These are phyloP conservation scores for Botryosphaeria dothidea DNA, from an alignment of 2,329 filamentous ascomycete genomes.

Conservation along the genomic window DNA sequence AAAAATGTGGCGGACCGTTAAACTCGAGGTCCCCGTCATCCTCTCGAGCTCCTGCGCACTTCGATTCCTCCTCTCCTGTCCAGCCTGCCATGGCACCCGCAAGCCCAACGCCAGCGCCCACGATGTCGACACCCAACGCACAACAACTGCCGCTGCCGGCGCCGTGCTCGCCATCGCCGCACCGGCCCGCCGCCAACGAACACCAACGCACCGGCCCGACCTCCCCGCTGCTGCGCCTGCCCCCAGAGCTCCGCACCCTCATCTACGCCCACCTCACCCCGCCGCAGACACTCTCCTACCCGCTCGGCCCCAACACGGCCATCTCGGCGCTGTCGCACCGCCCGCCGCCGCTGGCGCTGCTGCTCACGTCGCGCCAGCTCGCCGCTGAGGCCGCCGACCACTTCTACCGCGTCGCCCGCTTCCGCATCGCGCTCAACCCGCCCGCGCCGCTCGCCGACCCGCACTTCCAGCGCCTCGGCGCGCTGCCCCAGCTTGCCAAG, in stretches of 20 bases:
- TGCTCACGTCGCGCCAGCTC: not conserved
- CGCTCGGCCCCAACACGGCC: constrained; percentile 13
- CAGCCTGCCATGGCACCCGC: not conserved
- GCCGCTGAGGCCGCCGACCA: constrained; percentile 4
- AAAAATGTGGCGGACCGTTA: too few species aligned
- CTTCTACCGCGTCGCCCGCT: constrained; percentile 10
- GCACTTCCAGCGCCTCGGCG: constrained; percentile 10
- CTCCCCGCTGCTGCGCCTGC: constrained; percentile 3
- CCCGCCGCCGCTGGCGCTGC: constrained; percentile 2
- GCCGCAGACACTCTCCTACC: not conserved
- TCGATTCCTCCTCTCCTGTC: too few species aligned
- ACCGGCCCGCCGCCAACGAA: not conserved
- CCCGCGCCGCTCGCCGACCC: constrained; percentile 12
- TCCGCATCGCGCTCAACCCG: constrained; percentile 10
- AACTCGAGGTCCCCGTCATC: too few species aligned
- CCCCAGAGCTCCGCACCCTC: not conserved
- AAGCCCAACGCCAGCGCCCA: too few species aligned
- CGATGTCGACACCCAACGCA: not conserved
- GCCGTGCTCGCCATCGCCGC: not conserved
- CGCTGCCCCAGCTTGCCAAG: not conserved
- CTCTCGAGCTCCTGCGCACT: too few species aligned
- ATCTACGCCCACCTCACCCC: constrained; percentile 9
- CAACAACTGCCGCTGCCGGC: not conserved
- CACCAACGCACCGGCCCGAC: not conserved
- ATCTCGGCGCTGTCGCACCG: not conserved